Base-by-base conservation (phyloP, 257 asterid genomes). In the Marsdenia floribunda region DNA sequence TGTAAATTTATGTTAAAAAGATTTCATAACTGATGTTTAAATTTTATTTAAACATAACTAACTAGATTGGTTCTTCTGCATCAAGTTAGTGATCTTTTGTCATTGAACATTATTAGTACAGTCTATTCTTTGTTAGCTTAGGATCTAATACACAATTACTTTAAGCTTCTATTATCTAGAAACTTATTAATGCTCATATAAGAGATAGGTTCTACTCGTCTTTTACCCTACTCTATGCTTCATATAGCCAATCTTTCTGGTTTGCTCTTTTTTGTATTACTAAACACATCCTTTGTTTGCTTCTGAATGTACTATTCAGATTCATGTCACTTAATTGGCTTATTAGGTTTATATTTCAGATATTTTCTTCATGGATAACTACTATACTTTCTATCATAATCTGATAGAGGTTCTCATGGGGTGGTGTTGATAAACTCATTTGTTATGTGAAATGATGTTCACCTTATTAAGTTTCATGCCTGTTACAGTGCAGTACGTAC, bases 1-100 rank as follows among this genome's bases (percentile, higher is more conserved):
- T 50, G 79, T 75, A 73, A 44, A 68, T 44, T 77, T 35, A 46
- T 70, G 8, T 70, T 70, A n/a, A 24, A 13, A 37, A 35, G 35
- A 21, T 47, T 42, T 14, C 57, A 3, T 14, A n/a, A 10, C 44
- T 68, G 58, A 68, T 76, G 69, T 2, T 22, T 54, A 76, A 26
- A 49, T n/a, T 26, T 46, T 4, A 65, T 6, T 65, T 65, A 37
- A 18, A 66, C 22, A n/a, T 38, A 19, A 18, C 10, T 66, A 0
- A 9, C 29, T 38, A 18, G 14, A 16, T 18, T 38, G 33, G 14
- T 19, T 38, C 66, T 69, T 55, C 54, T 33, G 59, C 35, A 64
- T 65, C 50, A 6, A 57, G 24, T 61, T 72, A 22, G 24, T 12
- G 54, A 10, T 29, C 38, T 40, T 53, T 64, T n/a, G 37, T 12